These are phyloP conservation scores for Penicillium corylophilum DNA, from an alignment of 2,329 filamentous ascomycete genomes.

Conservation along the genomic window DNA sequence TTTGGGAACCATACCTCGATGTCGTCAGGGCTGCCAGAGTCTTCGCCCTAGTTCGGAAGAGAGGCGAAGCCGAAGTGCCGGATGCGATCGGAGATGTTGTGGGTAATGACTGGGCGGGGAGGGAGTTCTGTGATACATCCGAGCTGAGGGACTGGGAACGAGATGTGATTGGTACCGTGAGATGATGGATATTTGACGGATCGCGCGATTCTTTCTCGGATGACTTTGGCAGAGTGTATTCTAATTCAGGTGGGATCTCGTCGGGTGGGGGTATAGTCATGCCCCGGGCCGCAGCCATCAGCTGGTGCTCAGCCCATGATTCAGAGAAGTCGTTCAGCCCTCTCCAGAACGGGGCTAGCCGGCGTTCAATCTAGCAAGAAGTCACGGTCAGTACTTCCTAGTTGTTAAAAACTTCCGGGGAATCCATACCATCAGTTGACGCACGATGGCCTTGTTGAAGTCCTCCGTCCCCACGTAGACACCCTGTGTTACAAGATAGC, in stretches of 20 bases:
- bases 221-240: constrained; percentile 50
- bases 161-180: constrained; percentile 76
- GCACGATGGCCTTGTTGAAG: constrained; percentile 83
- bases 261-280: constrained; percentile 81
- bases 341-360: constrained; percentile 91
- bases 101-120: constrained; percentile 60
- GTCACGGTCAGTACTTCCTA: constrained; percentile 17
- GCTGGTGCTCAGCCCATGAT: constrained; percentile 90
- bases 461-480: constrained; percentile 91
- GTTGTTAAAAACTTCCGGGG: background rate
- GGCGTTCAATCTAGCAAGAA: constrained; percentile 76
- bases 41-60: constrained; percentile 82
- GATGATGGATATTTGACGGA: constrained; percentile 61
- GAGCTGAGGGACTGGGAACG: constrained; percentile 78
- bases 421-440: constrained; percentile 77
- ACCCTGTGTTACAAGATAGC: constrained; percentile 89
- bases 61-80: constrained; percentile 52
- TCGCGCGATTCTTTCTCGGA: constrained; percentile 54
- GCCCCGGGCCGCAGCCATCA: constrained; percentile 85
- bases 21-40: constrained; percentile 80
- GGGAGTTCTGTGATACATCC: constrained; percentile 66
- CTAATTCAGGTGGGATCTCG: constrained; percentile 71
- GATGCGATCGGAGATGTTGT: constrained; percentile 58
- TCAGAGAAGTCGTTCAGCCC: constrained; percentile 85
- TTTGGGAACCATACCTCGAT: constrained; percentile 67